Conservation (phyloP, 2,329 filamentous ascomycete genomes). For the Claviceps sp. region DNA sequence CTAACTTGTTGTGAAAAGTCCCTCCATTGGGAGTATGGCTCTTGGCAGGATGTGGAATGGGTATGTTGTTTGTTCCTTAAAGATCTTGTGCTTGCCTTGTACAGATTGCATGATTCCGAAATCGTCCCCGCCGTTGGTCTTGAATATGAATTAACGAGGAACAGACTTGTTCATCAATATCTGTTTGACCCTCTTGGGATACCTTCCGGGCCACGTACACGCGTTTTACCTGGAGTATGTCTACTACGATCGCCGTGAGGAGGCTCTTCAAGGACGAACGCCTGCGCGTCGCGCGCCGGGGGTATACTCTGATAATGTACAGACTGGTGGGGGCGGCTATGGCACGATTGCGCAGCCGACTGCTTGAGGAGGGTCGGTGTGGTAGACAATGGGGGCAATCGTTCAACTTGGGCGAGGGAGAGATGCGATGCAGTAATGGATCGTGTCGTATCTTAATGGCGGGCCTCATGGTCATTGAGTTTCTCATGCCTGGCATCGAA, state of each 20-base stretch:
- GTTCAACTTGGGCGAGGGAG: too few relatives aligned
- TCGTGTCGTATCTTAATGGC: too few relatives aligned
- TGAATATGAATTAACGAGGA: conserved; percentile 2
- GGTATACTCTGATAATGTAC: conserved; percentile 60
- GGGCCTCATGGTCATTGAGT: too few relatives aligned
- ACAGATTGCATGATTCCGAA: too few relatives aligned
- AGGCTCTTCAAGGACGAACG: conserved; percentile 42
- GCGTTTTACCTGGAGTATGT: conserved; percentile 75
- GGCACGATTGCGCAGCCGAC: conserved; percentile 30
- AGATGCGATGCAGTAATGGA: too few relatives aligned
- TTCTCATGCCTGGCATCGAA: too few relatives aligned
- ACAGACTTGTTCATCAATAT: conserved; percentile 54
- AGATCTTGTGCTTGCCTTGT: too few relatives aligned
- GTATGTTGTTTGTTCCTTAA: conserved; percentile 16
- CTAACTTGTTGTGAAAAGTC: conserved; percentile 30
- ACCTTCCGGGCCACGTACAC: conserved; percentile 65
- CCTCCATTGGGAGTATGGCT: conserved; percentile 52
- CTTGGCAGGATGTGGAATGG: conserved; percentile 50
- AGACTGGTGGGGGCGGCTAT: conserved; percentile 56
- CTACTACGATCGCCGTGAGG: conserved; percentile 62
- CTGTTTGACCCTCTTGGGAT: conserved; percentile 53
- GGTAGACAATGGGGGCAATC: too few relatives aligned
- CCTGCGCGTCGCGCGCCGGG: conserved; percentile 46
- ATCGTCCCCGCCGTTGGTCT: neutral
- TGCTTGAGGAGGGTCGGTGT: conserved; percentile 1